Evolutionary conservation across 768 basidiomycete species (phyloP).

Genomic region (Heimioporus sp.): DNA sequence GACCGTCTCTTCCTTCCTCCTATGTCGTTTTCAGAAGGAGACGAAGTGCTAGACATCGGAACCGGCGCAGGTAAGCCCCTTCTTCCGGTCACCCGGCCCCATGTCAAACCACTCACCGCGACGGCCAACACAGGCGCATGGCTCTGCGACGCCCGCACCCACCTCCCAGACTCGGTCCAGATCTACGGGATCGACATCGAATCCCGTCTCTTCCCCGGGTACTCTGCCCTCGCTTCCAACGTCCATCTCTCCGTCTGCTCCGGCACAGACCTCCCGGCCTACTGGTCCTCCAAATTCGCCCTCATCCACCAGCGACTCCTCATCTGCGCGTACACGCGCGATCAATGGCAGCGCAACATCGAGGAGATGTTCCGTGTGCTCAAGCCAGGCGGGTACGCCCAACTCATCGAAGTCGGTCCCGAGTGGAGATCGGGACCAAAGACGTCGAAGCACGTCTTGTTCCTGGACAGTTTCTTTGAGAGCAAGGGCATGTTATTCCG

Average conservation of each 20-base stretch:
- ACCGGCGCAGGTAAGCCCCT: conserved; percentile 17
- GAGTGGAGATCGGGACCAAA: conserved; percentile 13
- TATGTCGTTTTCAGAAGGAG: conserved; percentile 9
- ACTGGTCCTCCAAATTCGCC: conserved; percentile 30
- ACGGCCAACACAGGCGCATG: conserved; percentile 14
- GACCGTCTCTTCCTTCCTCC: conserved; percentile 22
- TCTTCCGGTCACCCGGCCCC: too few relatives aligned
- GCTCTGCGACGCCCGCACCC: conserved; percentile 16
- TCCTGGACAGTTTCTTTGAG: conserved; percentile 10
- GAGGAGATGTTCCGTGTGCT: conserved; percentile 32
- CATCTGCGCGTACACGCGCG: conserved; percentile 24
- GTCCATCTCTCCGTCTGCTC: conserved; percentile 24
- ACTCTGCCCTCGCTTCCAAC: conserved; percentile 1
- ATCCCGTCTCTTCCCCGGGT: conserved; percentile 17
- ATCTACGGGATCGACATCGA: conserved; percentile 27
- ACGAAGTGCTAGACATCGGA: conserved; percentile 23
- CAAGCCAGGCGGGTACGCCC: conserved; percentile 31
- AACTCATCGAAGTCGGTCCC: conserved; percentile 29
- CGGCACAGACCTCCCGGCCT: conserved; percentile 25
- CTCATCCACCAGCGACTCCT: conserved; percentile 35
- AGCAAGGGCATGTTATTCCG: conserved; percentile 8
- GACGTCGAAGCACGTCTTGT: conserved; percentile 6
- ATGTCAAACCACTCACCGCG: neutral
- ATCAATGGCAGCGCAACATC: conserved; percentile 27
- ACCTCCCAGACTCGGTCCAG: conserved; percentile 17